Evolutionary conservation across 305 asterid species (phyloP), one percentile per base, ranked within the genome.

Genomic region (Fraxinus dipetala): DNA sequence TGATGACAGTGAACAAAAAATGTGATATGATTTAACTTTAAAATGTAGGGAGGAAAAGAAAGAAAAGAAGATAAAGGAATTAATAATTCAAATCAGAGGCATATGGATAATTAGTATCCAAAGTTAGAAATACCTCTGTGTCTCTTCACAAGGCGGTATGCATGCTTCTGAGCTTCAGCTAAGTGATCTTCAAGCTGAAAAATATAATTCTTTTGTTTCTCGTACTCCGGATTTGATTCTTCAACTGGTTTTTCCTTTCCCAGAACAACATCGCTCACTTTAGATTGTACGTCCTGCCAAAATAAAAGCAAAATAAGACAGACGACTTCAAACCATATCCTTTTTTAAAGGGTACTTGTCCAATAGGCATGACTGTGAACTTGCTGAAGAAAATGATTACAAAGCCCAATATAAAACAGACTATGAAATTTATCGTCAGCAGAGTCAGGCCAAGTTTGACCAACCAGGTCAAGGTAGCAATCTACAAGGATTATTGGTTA

Each of bases 161-260:
- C 97, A 87, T 96, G 98, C 88, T 94, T 96, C 89, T 96, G 98
- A 77, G 98, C 98, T 87, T 96, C 99, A 86, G 95, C 90, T 83
- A 96, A 89, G 87, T 94, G 98, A 81, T 92, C 95, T 90, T 96
- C 99, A n/a, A 96, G 98, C 91, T 93, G 98, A 88, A 90, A 89
- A 85, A 96, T 86, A 85, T 96, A 96, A 83, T 79, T 91, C 86
- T 93, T 96, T 88, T 94, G 86, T 86, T 96, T 96, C 88, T 91
- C 98, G 77, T 91, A 93, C 84, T 96, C 98, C 0, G 94, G 94
- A 85, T 80, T 91, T 80, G 99, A 91, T 89, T 96, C 99, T 90
- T 93, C 99, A 82, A 93, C 95, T 76, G 97, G 98, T 76, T 94
- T 96, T 85, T 96, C 99, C 91, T 94, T 96, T 74, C 99, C 99